These are phyloP conservation scores for Apiospora sp. DNA, from an alignment of 2,329 filamentous ascomycete genomes.

Conservation along the genomic window DNA sequence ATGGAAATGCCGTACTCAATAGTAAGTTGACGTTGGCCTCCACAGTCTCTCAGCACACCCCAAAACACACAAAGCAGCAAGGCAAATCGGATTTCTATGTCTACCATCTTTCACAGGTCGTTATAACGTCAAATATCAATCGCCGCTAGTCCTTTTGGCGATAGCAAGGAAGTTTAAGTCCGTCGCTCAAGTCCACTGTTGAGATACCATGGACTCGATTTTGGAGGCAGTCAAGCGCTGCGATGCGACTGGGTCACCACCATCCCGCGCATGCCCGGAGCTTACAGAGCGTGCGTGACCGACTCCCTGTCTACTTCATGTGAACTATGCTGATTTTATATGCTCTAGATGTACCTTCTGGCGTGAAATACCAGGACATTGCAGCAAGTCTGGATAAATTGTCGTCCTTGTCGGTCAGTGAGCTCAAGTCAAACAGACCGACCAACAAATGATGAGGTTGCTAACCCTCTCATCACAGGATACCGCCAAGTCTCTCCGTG, in stretches of 20 bases:
- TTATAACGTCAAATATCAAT: no score
- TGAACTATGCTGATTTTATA: not conserved
- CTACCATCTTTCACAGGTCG: not conserved
- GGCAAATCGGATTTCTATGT: not conserved
- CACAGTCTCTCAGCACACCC: not conserved
- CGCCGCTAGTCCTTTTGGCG: not conserved
- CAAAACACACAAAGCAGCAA: not conserved
- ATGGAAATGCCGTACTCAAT: constrained; percentile 1
- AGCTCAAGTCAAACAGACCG: not conserved
- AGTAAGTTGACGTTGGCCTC: not conserved
- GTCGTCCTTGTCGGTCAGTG: not conserved
- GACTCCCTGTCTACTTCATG: not conserved
- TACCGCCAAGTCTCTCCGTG: not conserved
- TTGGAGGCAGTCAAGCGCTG: not conserved
- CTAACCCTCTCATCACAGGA: not conserved
- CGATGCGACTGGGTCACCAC: not conserved
- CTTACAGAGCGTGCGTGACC: not conserved
- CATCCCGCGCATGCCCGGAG: not conserved
- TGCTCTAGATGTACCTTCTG: not conserved
- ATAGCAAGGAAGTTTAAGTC: not conserved
- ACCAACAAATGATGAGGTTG: not conserved
- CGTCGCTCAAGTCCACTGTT: not conserved
- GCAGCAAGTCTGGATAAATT: not conserved
- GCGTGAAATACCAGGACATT: not conserved
- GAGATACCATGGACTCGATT: not conserved